A percentile compares a stretch with the other conserved stretches of the same genome.
Conservation (phyloP, 208 protist genomes). For the Herpetomonas muscarum region DNA sequence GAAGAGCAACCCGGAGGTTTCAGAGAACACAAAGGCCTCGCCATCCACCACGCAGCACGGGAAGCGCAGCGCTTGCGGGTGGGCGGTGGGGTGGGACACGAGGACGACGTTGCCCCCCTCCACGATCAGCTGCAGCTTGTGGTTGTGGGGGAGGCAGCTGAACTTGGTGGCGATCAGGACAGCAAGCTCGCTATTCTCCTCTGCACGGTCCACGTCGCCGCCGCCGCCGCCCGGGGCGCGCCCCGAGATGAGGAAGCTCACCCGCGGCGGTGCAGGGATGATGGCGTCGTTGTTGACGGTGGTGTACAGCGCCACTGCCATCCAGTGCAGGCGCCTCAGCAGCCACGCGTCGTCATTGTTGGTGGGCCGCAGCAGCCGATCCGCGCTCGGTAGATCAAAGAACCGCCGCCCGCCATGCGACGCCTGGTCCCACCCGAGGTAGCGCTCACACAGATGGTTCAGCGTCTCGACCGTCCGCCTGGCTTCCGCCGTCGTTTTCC, state of each 20-base stretch:
- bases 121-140: conserved; percentile 29
- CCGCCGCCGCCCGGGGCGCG: conserved; percentile 8
- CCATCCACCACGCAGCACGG: conserved; percentile 32
- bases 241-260: conserved; percentile 42
- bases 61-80: conserved; percentile 12
- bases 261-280: conserved; percentile 30
- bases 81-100: conserved; percentile 31
- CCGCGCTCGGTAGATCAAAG: conserved; percentile 17
- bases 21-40: conserved; percentile 36
- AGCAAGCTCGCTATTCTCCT: conserved; percentile 43
- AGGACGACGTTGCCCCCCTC: conserved; percentile 16
- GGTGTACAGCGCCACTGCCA: conserved; percentile 35
- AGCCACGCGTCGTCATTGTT: conserved; percentile 38
- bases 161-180: conserved; percentile 45
- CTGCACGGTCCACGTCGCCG: conserved; percentile 8
- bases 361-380: conserved; percentile 21
- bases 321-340: conserved; percentile 44
- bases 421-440: conserved; percentile 30
- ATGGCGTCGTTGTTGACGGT: conserved; percentile 31
- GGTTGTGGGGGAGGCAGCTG: conserved; percentile 47
- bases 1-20: conserved; percentile 22
- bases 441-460: conserved; percentile 45
- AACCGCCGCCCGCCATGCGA: conserved; percentile 22
- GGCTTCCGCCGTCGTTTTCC: conserved; percentile 21
- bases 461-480: conserved; percentile 25